phyloP scores from a whole-genome alignment of 2,329 filamentous ascomycete species.

The Aspergillus sp. region DNA sequence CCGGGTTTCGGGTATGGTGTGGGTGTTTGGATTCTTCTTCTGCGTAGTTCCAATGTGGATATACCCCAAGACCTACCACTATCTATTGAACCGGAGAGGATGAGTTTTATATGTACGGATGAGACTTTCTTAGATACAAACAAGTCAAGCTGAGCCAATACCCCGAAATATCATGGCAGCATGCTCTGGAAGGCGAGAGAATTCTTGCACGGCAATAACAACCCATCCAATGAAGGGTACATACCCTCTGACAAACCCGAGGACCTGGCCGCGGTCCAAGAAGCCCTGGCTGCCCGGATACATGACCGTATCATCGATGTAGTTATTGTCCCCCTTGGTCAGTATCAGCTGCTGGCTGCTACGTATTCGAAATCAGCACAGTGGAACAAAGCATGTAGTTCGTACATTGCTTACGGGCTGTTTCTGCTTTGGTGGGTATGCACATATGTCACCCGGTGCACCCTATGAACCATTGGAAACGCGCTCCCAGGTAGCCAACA shows the following conservation, averaged over 20 bases:
- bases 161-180: not conserved
- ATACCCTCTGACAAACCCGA: not conserved
- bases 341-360: not conserved
- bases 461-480: not conserved
- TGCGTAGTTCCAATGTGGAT: not conserved
- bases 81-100: not conserved
- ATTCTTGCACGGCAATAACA: not conserved
- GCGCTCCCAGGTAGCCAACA: not conserved
- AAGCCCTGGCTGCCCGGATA: not conserved
- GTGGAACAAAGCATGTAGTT: not conserved
- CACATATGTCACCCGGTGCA: not conserved
- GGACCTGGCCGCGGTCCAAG: not conserved
- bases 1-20: not conserved
- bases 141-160: not conserved
- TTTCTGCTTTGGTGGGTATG: not conserved
- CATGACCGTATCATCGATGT: not conserved
- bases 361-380: not conserved
- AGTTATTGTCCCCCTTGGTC: not conserved
- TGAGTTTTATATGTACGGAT: not conserved
- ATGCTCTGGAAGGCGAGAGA: not conserved
- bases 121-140: not conserved
- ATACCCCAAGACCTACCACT: not conserved
- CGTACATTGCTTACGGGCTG: no score
- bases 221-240: not conserved
- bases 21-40: not conserved